Base-by-base conservation (phyloP, 2,329 filamentous ascomycete species). In the Botryotinia narcissicola region DNA sequence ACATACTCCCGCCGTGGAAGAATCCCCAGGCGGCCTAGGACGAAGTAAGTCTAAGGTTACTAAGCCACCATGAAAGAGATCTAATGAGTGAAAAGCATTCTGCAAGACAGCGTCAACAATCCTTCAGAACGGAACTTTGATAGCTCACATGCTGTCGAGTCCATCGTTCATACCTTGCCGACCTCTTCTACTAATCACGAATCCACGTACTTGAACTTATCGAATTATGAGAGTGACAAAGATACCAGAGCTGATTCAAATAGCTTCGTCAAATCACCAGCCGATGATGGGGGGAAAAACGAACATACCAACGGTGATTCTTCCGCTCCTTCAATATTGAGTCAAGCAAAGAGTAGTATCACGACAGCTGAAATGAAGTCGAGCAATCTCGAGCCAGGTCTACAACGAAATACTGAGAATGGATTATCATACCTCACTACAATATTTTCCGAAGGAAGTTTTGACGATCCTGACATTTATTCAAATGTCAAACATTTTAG, bases 1-100 rank as follows among this genome's bases (percentile, higher is more conserved):
- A 63, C 68, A 48, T 76, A 76, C 48, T 75, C 74, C 25, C 63
- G 74, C 37, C 70, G 75, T 69, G 75, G 72, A 29, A 70, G 64
- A 44, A 68, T 72, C 29, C 42, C 37, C 44, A 73, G 73, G 71
- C 35, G 73, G 54, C 35, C 74, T 29, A 35, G 68, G 25, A 54
- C 68, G 22, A 75, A 72, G 70, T 73, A 69, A 60, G 63, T 70
- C n/a, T 3, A 40, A 57, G 22, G 46, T 63, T 44, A 20, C 12
- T 4, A 40, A 59, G 22, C 20, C 25, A 66, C 32, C 29, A 18
- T 14, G 29, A 35, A 44, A 29, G 16, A 29, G 14, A 8, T 6
- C 22, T 57, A 20, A 59, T 37, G 20, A 61, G n/a, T 25, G 22
- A 64, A 64, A 46, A 64, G 61, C n/a, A 14, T 64, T n/a, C 42